Percentiles rank a stretch among this genome's conserved stretches.
phyloP scores from a whole-genome alignment of 208 protist genomes.

The Trypanosoma scelopori region DNA sequence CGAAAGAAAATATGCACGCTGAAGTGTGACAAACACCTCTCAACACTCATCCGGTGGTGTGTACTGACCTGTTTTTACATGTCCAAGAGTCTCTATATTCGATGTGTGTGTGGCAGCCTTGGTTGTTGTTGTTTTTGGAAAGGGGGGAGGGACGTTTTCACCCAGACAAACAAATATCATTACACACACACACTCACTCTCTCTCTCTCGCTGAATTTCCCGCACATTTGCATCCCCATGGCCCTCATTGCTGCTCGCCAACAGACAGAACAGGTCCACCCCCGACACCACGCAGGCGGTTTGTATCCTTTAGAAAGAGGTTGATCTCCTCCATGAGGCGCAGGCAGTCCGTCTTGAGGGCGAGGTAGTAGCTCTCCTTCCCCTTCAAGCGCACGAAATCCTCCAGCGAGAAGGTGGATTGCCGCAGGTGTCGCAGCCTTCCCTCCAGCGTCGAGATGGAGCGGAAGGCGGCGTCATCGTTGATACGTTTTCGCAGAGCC shows the following conservation, averaged over 20 bases:
- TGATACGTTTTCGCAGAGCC: conserved; percentile 44
- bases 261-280: conserved; percentile 25
- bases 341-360: conserved; percentile 82
- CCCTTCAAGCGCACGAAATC: conserved; percentile 90
- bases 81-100: too few species aligned
- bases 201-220: too few species aligned
- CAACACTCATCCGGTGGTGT: too few species aligned
- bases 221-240: too few species aligned
- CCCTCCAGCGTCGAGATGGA: conserved; percentile 76
- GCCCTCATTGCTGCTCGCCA: conserved; percentile 16
- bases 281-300: conserved; percentile 22
- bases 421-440: conserved; percentile 82
- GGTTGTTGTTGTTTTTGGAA: conserved; percentile 1
- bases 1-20: too few species aligned
- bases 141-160: too few species aligned
- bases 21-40: too few species aligned
- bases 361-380: conserved; percentile 86
- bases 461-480: conserved; percentile 52
- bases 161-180: too few species aligned
- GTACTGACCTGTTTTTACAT: too few species aligned
- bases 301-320: conserved; percentile 66
- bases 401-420: conserved; percentile 83
- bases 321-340: conserved; percentile 86
- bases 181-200: conserved; percentile 2
- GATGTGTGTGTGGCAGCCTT: too few species aligned